Base-by-base conservation (phyloP, 108 stramenopile genomes). In the Nannochloropsis gaditana region DNA sequence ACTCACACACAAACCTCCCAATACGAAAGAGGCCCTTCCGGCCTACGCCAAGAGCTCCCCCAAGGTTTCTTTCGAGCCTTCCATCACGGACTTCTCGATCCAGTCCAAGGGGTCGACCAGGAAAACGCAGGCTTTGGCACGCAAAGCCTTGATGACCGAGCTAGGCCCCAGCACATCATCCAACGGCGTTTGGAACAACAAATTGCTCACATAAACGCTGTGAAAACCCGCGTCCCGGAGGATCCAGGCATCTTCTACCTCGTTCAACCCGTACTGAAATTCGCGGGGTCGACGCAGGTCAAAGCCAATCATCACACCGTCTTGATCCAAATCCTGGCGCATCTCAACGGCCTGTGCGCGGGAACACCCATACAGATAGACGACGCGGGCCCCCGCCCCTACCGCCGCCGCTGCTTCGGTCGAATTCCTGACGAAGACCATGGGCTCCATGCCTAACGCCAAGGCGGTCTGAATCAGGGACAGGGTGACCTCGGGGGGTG, bases 241-340 rank as follows among this genome's bases (percentile, higher is more conserved):
- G 19, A 3, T n/a, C 59, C 59, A 73, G 2, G 59, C 59, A 2
- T 73, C 59, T 8, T 73, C 59, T 0, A 73, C 59, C 59, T 73
- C 59, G n/a, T 73, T 73, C 59, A 73, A 73, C 59, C 59, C 59
- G 59, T 73, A 73, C 6, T 73, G 59, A 6, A 73, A 73, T 73
- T 73, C 59, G 0, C 59, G 3, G 3, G 59, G 59, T 6, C 59
- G 59, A 4, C 59, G 15, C 5, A 73, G 59, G n/a, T 73, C 59
- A 6, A 5, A 73, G 4, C 59, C 59, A 4, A 73, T n/a, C 59
- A 73, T 73, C 4, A 73, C 8, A 4, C 59, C 59, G 4, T 73
- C 59, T n/a, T 73, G 19, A n/a, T n/a, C 59, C 8, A 73, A 6
- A n/a, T 73, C 59, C 59, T 73, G 15, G 19, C 59, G 59, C 59